Evolutionary conservation across 2,329 filamentous ascomycete species (phyloP).

Genomic region (Arthrobotrys megalospora): DNA sequence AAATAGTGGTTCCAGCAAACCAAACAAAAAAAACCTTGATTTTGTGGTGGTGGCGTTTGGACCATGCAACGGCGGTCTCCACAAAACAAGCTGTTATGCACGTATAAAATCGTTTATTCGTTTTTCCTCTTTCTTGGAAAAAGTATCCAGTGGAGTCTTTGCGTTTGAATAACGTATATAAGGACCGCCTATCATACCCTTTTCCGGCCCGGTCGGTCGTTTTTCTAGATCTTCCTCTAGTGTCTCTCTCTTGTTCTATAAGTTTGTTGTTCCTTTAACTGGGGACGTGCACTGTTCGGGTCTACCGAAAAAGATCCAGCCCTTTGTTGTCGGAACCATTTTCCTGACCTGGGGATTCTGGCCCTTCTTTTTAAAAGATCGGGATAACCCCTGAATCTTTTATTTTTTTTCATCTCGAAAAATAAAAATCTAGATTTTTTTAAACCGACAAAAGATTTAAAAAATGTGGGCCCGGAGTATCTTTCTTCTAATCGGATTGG

Average conservation of each 20-base stretch:
- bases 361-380: neutral
- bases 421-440: neutral
- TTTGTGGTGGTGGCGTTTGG: neutral
- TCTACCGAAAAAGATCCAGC: neutral
- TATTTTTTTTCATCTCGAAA: neutral
- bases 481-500: neutral
- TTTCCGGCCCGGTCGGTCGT: constrained; percentile 8
- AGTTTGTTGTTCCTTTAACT: neutral
- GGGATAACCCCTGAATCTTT: neutral
- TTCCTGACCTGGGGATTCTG: neutral
- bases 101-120: neutral
- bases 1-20: neutral
- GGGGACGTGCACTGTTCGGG: neutral
- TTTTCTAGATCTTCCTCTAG: neutral
- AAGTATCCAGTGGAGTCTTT: neutral
- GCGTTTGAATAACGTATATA: neutral
- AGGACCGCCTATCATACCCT: constrained; percentile 22
- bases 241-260: neutral
- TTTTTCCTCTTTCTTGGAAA: neutral
- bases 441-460: neutral
- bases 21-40: neutral
- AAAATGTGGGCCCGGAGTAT: constrained; percentile 7
- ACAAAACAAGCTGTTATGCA: constrained; percentile 6
- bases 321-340: neutral
- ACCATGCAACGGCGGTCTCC: neutral